Evolutionary conservation across 345 rosid species (phyloP), one percentile per base, ranked within the genome.

Genomic region (Gynandropsis gynandra): DNA sequence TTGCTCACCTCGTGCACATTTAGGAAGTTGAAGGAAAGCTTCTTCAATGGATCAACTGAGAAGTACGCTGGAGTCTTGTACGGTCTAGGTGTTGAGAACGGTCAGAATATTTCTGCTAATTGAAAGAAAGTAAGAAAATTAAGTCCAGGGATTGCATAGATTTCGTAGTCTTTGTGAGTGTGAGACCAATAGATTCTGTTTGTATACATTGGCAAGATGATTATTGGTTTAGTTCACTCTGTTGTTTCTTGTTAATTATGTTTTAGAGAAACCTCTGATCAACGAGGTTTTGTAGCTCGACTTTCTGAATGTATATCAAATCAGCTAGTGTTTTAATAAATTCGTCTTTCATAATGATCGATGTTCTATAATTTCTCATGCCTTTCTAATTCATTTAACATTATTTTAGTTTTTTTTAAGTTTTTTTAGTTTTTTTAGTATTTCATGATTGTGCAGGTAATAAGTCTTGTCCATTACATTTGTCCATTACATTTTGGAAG

Each of bases 51-150:
- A 12, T 78, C 82, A 0, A 59, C 74, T 0, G 80, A 76, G 73
- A 83, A 80, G 65, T 87, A 87, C 56, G 76, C 85, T 1, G 96
- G 96, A 41, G 89, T 81, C 19, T 68, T 87, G 82, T 87, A 87
- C 36, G 96, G 96, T 57, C 78, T 87, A 34, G 96, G 95, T 40
- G 83, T 87, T 1, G 96, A 87, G 54, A 80, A 76, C 70, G 90
- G 83, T 53, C 75, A 15, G 43, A 49, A 24, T 24, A 24, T 3
- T 42, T 44, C 42, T 64, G 54, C 64, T 44, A 77, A 74, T 77
- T 83, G 75, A 73, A 67, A 69, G 64, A 62, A 24, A 40, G 56
- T 47, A 58, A 58, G 33, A 37, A 44, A 52, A 33, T 42, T 56
- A 56, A 39, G 19, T 13, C 1, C 52, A 52, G 65, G 55, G 39